These are phyloP conservation scores for Ustilago crameri DNA, from an alignment of 1,284 basidiomycete genomes.

Conservation along the genomic window DNA sequence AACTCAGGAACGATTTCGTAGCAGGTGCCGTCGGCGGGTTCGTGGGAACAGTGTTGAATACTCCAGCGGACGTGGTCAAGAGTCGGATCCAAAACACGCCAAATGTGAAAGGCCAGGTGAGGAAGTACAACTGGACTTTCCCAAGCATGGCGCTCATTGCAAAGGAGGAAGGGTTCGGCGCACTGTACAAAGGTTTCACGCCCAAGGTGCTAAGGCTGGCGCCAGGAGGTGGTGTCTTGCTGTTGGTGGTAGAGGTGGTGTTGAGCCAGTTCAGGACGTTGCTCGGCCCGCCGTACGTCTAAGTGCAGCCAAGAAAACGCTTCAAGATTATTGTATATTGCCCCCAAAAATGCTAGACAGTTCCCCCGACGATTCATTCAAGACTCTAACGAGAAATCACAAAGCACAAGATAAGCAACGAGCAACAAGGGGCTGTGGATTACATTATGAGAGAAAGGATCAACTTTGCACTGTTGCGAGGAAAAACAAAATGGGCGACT, in stretches of 20 bases:
- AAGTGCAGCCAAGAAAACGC: background rate
- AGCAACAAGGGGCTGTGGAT: no score
- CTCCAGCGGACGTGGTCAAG: slow-evolving; percentile 91
- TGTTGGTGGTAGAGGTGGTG: slow-evolving; percentile 73
- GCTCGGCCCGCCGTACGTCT: slow-evolving; percentile 63
- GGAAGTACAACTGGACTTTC: slow-evolving; percentile 88
- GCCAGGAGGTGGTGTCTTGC: slow-evolving; percentile 91
- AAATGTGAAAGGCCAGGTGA: slow-evolving; percentile 68
- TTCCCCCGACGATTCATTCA: no score
- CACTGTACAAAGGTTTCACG: slow-evolving; percentile 93
- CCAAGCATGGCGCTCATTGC: slow-evolving; percentile 78
- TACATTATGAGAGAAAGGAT: no score
- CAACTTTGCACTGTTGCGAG: no score
- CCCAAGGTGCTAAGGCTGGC: slow-evolving; percentile 77
- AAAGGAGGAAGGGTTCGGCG: slow-evolving; percentile 86
- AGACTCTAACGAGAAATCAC: no score
- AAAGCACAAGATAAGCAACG: background rate
- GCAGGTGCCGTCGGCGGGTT: slow-evolving; percentile 91
- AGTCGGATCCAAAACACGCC: slow-evolving; percentile 86
- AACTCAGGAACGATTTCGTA: slow-evolving; percentile 89
- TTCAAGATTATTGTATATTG: background rate
- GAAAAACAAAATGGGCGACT: no score
- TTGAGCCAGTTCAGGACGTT: slow-evolving; percentile 48
- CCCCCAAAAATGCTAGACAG: background rate
- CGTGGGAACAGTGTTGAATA: slow-evolving; percentile 81